phyloP scores from a whole-genome alignment of 352 stramenopile species.

The Pythium insidiosum region DNA sequence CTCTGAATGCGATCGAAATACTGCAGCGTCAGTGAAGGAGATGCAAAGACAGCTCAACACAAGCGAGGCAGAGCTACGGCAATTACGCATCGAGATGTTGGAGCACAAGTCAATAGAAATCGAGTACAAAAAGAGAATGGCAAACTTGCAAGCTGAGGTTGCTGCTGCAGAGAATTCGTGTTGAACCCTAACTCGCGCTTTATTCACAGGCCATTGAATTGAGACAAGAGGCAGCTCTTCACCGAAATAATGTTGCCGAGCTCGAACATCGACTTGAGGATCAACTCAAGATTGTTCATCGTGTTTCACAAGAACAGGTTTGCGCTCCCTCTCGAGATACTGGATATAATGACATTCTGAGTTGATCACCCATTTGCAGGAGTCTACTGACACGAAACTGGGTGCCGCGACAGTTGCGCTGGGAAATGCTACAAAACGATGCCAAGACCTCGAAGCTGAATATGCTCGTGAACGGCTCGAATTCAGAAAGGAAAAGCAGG shows the following conservation, averaged over 20 bases:
- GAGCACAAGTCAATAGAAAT: neutral
- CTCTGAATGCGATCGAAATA: neutral
- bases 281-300: too few species aligned
- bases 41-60: neutral
- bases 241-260: too few species aligned
- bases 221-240: too few species aligned
- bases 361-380: neutral
- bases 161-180: too few species aligned
- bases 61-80: neutral
- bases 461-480: neutral
- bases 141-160: neutral
- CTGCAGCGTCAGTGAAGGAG: neutral
- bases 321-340: too few species aligned
- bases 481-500: neutral
- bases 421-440: neutral
- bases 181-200: too few species aligned
- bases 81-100: neutral
- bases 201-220: too few species aligned
- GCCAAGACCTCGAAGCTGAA: neutral
- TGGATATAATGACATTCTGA: neutral
- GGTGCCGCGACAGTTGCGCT: neutral
- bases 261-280: too few species aligned
- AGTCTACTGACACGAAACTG: neutral
- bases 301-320: too few species aligned
- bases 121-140: neutral